Evolutionary conservation across 345 rosid genomes (phyloP), one percentile per base, ranked within the genome.

Genomic region (Capsella bursapastoris): DNA sequence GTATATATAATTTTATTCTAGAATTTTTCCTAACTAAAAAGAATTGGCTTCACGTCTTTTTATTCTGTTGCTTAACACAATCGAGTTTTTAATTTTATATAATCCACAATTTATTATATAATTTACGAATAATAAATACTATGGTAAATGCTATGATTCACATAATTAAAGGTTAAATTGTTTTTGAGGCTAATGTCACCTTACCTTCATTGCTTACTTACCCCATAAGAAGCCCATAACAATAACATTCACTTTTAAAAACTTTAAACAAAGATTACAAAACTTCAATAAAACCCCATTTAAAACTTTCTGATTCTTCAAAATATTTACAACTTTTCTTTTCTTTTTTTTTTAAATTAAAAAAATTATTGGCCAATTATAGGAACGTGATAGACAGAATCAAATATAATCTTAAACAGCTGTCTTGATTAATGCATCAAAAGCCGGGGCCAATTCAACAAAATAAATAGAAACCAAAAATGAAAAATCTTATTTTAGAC

Each of bases 341-440:
- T 13, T 13, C 15, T 3, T 13, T 35, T 51, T 35, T 27, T 3
- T 12, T 48, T 15, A 6, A 2, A 4, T 4, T 28, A n/a, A n/a
- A 13, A 4, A 18, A 57, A 14, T 3, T 43, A 52, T 68, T 43
- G 64, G 41, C 69, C 57, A 53, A 35, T 75, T 43, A 68, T 60
- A 37, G 57, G 22, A 50, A 50, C 73, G 57, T 75, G 74, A 34
- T 48, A 53, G 44, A 43, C 65, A 76, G 22, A 70, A 68, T 76
- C 70, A 76, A 45, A 27, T 22, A 43, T 61, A 43, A 60, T 59
- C 61, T 40, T 43, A 37, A 59, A 51, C 58, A 74, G 73, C 56
- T 75, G 78, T 66, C 73, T 59, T 67, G 53, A 74, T 49, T 34
- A 74, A 57, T 57, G 51, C 78, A 66, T 66, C 66, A 57, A 74